Conservation (phyloP, 2,329 filamentous ascomycete genomes). For the Falciphora oryzae region DNA sequence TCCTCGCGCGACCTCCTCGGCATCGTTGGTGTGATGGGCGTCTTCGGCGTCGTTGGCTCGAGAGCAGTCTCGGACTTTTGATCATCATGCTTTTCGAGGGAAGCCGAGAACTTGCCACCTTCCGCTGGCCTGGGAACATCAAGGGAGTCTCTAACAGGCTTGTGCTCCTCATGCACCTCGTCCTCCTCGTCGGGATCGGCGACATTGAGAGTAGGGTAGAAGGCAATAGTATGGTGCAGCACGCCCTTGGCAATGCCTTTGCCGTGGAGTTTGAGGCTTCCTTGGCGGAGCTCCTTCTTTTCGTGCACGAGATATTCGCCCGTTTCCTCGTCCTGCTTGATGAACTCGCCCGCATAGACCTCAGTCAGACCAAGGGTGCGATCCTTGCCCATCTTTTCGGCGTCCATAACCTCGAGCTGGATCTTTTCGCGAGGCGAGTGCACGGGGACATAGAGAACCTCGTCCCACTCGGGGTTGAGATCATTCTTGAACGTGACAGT, state of each 20-base stretch:
- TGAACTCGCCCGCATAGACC: conserved; percentile 69
- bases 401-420: conserved; percentile 91
- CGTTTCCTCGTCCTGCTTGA: conserved; percentile 62
- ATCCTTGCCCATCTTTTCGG: conserved; percentile 88
- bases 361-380: conserved; percentile 80
- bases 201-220: conserved; percentile 84
- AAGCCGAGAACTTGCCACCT: conserved; percentile 38
- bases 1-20: conserved; percentile 45
- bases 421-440: conserved; percentile 80
- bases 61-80: conserved; percentile 17
- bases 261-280: conserved; percentile 67
- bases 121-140: conserved; percentile 29
- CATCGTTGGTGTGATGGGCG: conserved; percentile 35
- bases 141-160: conserved; percentile 20
- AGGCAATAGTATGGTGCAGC: conserved; percentile 76
- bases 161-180: conserved; percentile 36
- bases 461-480: conserved; percentile 91
- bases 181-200: conserved; percentile 86
- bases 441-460: conserved; percentile 89
- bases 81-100: conserved; percentile 26
- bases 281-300: conserved; percentile 60
- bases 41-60: conserved; percentile 23
- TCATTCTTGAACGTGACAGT: conserved; percentile 97
- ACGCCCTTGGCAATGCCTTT: conserved; percentile 71
- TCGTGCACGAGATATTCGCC: conserved; percentile 80